Percentiles rank a stretch among this genome's conserved stretches.
Evolutionary conservation across 2,329 filamentous ascomycete genomes (phyloP).

Genomic region (Anthostomella pinea): DNA sequence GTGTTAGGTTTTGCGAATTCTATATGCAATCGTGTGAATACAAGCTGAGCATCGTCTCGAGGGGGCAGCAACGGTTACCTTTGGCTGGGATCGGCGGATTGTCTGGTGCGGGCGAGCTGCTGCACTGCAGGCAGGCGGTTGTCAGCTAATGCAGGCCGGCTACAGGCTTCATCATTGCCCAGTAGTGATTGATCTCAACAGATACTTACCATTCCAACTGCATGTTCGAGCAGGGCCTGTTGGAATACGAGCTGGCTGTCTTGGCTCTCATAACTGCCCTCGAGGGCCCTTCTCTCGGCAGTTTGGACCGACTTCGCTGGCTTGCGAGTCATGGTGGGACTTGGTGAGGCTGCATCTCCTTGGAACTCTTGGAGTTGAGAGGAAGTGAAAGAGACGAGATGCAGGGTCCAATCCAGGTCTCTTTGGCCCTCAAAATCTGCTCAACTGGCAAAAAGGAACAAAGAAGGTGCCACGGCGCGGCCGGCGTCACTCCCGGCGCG

Average conservation of each 20-base stretch:
- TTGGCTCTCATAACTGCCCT: slow-evolving; percentile 27
- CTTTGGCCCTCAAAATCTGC: no score
- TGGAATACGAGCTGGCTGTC: slow-evolving; percentile 27
- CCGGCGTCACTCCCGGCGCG: slow-evolving; percentile 17
- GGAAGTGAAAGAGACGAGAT: slow-evolving; percentile 9
- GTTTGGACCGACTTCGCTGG: slow-evolving; percentile 13
- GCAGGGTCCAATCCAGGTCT: slow-evolving; percentile 4
- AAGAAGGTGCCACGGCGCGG: slow-evolving; percentile 8
- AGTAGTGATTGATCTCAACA: slow-evolving; percentile 5
- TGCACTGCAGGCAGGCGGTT: slow-evolving; percentile 14
- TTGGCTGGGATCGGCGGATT: slow-evolving; percentile 6
- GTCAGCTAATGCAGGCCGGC: slow-evolving; percentile 10
- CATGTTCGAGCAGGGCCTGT: slow-evolving; percentile 21
- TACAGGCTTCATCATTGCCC: background rate
- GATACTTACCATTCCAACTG: slow-evolving; percentile 28
- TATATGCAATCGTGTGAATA: background rate
- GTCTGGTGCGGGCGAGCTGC: slow-evolving; percentile 15
- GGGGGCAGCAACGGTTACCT: slow-evolving; percentile 4
- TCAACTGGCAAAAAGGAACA: slow-evolving; percentile 6
- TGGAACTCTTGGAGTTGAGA: slow-evolving; percentile 1
- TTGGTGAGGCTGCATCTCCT: slow-evolving; percentile 13
- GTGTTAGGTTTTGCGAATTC: background rate
- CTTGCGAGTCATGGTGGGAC: slow-evolving; percentile 17
- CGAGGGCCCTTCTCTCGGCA: slow-evolving; percentile 17
- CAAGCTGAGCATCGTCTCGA: background rate